A percentile compares a stretch with the other conserved stretches of the same genome.
Evolutionary conservation across 2,329 filamentous ascomycete species (phyloP).

Genomic region (Colletotrichum tanaceti): DNA sequence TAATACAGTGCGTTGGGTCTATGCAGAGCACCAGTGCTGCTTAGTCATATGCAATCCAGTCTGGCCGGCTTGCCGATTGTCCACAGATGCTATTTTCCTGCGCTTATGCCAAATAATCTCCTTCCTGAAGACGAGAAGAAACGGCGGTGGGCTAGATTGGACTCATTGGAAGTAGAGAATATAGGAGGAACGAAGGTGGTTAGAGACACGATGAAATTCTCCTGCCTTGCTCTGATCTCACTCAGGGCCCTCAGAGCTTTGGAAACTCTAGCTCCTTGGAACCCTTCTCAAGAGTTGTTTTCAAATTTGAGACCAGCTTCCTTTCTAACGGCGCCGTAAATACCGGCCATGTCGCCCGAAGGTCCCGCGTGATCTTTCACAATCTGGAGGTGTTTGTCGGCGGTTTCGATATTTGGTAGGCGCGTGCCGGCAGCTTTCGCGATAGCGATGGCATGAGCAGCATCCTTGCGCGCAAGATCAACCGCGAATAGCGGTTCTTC

Average conservation of each 20-base stretch:
- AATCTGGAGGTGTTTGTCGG: conserved; percentile 73
- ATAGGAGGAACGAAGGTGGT: neutral
- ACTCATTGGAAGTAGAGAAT: too few relatives aligned
- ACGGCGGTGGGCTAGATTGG: neutral
- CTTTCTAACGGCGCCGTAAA: conserved; percentile 83
- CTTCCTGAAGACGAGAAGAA: neutral
- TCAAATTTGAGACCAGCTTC: conserved; percentile 81
- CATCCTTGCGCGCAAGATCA: conserved; percentile 85
- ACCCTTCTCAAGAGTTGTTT: conserved; percentile 56
- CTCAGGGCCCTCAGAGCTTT: too few relatives aligned
- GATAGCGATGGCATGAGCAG: conserved; percentile 76
- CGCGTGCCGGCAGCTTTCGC: conserved; percentile 71
- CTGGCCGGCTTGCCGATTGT: too few relatives aligned
- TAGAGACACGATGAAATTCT: neutral
- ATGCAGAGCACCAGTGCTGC: neutral
- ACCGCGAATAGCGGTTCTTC: conserved; percentile 86
- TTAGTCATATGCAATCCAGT: conserved; percentile 2
- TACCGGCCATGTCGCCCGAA: conserved; percentile 81
- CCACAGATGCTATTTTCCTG: too few relatives aligned
- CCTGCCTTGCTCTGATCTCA: neutral
- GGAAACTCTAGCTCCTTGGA: neutral
- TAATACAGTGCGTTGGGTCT: neutral
- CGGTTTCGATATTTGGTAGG: conserved; percentile 74
- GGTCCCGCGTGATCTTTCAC: conserved; percentile 77
- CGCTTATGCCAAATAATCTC: neutral